These are phyloP conservation scores for Epichloe elymi DNA, from an alignment of 2,329 filamentous ascomycete species.

Conservation along the genomic window DNA sequence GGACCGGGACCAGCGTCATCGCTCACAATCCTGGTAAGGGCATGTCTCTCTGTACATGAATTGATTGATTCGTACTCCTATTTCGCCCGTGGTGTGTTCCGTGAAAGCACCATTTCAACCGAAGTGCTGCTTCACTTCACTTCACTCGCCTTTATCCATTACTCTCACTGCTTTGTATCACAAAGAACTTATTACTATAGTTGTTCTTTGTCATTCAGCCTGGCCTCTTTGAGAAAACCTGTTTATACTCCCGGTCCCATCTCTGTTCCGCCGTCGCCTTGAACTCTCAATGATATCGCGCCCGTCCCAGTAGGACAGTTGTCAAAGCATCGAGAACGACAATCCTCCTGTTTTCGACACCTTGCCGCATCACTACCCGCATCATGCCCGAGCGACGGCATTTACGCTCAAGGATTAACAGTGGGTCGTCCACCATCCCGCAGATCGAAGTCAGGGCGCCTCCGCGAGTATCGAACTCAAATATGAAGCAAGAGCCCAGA, in stretches of 20 bases:
- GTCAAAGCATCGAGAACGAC: neutral
- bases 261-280: neutral
- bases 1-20: conserved; percentile 2
- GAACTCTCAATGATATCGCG: neutral
- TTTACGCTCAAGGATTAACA: conserved; percentile 1
- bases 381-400: conserved; percentile 4
- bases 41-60: neutral
- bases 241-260: neutral
- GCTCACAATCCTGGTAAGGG: neutral
- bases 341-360: neutral
- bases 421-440: conserved; percentile 5
- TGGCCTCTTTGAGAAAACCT: neutral
- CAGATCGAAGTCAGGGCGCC: conserved; percentile 17
- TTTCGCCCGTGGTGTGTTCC: neutral
- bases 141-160: neutral
- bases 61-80: conserved; percentile 1
- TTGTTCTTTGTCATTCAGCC: no score
- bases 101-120: neutral
- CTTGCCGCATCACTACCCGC: neutral
- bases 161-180: neutral
- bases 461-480: conserved; percentile 7
- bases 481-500: conserved; percentile 15
- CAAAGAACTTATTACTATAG: no score
- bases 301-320: neutral
- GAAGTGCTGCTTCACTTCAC: no score